phyloP scores from a whole-genome alignment of 352 stramenopile species.

The Salisapilia sapeloensis region DNA sequence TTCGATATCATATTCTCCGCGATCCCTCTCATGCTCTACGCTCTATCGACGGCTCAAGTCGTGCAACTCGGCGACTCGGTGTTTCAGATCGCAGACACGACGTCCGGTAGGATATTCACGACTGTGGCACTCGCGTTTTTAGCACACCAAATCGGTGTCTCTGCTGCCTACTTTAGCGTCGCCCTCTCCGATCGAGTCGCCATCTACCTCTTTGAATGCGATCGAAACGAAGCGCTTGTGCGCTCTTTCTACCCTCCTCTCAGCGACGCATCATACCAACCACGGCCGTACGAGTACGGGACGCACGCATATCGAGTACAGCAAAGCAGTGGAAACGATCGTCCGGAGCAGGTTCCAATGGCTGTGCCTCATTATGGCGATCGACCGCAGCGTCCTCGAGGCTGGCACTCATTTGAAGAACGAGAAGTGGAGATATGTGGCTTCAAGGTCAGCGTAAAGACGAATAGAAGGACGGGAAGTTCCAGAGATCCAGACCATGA shows the following conservation, averaged over 20 bases:
- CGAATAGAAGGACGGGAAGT: too few relatives aligned
- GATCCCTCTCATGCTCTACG: constrained; percentile 27
- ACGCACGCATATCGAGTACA: too few relatives aligned
- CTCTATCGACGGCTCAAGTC: constrained; percentile 19
- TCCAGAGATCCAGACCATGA: too few relatives aligned
- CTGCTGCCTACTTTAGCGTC: constrained; percentile 14
- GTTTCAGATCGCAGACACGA: constrained; percentile 2
- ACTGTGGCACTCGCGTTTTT: constrained; percentile 38
- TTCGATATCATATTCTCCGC: constrained; percentile 35
- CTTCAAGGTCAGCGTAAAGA: constrained; percentile 17
- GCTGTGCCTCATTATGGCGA: not conserved
- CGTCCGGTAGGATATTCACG: constrained; percentile 11
- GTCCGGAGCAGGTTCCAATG: too few relatives aligned
- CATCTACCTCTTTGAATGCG: constrained; percentile 14
- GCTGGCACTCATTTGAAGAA: too few relatives aligned
- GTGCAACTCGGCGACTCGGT: constrained; percentile 9
- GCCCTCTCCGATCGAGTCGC: constrained; percentile 30
- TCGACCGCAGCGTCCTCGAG: too few relatives aligned
- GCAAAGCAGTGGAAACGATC: not conserved
- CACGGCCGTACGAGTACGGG: constrained; percentile 2
- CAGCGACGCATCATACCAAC: constrained; percentile 1
- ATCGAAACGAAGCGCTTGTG: constrained; percentile 6
- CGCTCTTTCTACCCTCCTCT: constrained; percentile 2
- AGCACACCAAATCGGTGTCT: constrained; percentile 36
- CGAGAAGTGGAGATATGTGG: constrained; percentile 17